A percentile compares a stretch with the other conserved stretches of the same genome.
Conservation (phyloP, 495 filamentous ascomycete species). For the Aspergillus biplanus region DNA sequence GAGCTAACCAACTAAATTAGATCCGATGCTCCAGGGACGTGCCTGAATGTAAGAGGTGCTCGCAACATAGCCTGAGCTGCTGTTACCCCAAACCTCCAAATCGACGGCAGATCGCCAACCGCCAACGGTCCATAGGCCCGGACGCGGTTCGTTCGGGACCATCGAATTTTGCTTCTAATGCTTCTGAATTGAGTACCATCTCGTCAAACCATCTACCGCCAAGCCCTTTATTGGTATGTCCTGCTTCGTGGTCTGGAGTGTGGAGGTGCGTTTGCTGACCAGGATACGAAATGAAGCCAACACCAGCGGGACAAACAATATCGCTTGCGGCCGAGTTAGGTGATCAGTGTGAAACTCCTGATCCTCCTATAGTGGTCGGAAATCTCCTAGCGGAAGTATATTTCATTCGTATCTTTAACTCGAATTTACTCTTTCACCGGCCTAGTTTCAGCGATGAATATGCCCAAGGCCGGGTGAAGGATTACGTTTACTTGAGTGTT, state of each 20-base stretch:
- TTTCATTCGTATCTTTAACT: not conserved
- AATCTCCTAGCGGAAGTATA: not conserved
- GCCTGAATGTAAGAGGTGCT: not conserved
- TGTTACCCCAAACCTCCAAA: not conserved
- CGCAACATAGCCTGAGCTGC: not conserved
- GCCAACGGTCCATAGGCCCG: not conserved
- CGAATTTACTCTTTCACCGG: not conserved
- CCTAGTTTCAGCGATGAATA: not conserved
- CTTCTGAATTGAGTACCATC: not conserved
- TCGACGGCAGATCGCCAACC: not conserved
- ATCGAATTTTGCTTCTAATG: too few species aligned
- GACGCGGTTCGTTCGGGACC: not conserved
- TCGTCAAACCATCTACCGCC: not conserved
- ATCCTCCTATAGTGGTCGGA: not conserved
- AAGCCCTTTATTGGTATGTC: too few species aligned
- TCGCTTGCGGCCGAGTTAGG: not conserved
- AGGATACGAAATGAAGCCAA: not conserved
- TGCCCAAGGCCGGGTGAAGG: not conserved
- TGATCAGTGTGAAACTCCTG: not conserved
- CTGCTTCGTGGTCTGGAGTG: too few species aligned
- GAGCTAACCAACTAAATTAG: not conserved
- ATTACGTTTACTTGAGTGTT: not conserved
- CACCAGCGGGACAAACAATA: not conserved
- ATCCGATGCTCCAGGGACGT: not conserved
- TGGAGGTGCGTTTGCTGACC: too few species aligned